Evolutionary conservation across 1,284 basidiomycete genomes (phyloP).

Genomic region (Leccinum griseonigrum): DNA sequence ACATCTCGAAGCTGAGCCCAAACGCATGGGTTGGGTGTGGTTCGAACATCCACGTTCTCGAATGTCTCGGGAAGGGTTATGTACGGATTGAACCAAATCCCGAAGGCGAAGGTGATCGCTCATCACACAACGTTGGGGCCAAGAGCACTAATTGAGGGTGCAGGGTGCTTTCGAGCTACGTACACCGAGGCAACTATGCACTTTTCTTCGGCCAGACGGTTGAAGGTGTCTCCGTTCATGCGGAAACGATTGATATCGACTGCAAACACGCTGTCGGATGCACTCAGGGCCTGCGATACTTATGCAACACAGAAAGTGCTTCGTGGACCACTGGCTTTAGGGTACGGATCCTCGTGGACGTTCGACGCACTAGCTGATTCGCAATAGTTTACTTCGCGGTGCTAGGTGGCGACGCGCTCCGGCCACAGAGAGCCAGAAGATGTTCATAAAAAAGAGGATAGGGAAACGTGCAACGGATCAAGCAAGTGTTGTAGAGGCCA

Average conservation of each 20-base stretch:
- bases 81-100: conserved; percentile 62
- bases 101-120: conserved; percentile 34
- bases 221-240: conserved; percentile 55
- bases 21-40: conserved; percentile 86
- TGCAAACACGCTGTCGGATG: conserved; percentile 52
- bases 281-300: conserved; percentile 67
- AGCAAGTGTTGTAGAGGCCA: conserved; percentile 25
- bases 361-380: conserved; percentile 12
- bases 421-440: conserved; percentile 66
- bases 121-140: background rate
- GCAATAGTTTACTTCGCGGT: conserved; percentile 54
- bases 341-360: conserved; percentile 36
- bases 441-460: conserved; percentile 61
- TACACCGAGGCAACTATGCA: conserved; percentile 56
- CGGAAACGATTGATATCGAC: conserved; percentile 53
- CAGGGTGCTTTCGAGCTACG: conserved; percentile 44
- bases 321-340: conserved; percentile 42
- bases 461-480: conserved; percentile 32
- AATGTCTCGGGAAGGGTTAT: conserved; percentile 74
- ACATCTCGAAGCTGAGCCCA: conserved; percentile 48
- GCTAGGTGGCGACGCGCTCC: conserved; percentile 74
- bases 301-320: conserved; percentile 58
- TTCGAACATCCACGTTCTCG: conserved; percentile 70
- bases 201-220: conserved; percentile 40
- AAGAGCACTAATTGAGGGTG: conserved; percentile 5